A percentile compares a stretch with the other conserved stretches of the same genome.
These are phyloP conservation scores for Carex parvula DNA, from an alignment of 176 grass and related monocot genomes.

Conservation along the genomic window DNA sequence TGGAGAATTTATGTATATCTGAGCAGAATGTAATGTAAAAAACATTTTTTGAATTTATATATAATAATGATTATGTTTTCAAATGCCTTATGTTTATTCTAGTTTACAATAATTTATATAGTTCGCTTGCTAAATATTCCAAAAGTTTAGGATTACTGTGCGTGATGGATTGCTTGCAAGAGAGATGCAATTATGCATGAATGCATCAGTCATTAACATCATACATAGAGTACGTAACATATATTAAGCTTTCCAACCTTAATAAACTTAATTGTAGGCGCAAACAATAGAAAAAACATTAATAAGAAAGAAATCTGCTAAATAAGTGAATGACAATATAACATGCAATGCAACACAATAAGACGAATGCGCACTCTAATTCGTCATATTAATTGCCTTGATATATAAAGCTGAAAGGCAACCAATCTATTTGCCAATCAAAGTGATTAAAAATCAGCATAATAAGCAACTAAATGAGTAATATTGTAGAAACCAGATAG, in stretches of 20 bases:
- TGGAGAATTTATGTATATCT: slow-evolving; percentile 94
- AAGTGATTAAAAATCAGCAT: no score
- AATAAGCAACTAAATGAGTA: no score
- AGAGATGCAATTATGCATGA: no score
- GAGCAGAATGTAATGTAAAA: slow-evolving; percentile 1
- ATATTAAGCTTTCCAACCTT: no score
- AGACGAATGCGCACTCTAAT: no score
- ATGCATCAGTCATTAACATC: background rate
- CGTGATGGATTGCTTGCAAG: background rate
- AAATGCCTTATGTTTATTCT: background rate
- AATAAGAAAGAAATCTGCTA: background rate
- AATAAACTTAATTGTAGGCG: no score
- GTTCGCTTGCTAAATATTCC: background rate
- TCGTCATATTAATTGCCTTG: background rate
- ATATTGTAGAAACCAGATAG: no score
- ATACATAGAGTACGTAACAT: background rate
- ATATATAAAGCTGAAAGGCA: no score
- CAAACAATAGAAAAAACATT: background rate
- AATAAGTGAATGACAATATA: no score
- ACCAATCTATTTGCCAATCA: no score
- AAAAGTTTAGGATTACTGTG: background rate
- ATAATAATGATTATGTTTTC: background rate
- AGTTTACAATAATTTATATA: background rate
- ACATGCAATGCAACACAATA: no score
- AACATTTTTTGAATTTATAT: background rate